A percentile compares a stretch with the other conserved stretches of the same genome.
Conservation (phyloP, 2,329 filamentous ascomycete genomes). For the Zymoseptoria pseudotritici region DNA sequence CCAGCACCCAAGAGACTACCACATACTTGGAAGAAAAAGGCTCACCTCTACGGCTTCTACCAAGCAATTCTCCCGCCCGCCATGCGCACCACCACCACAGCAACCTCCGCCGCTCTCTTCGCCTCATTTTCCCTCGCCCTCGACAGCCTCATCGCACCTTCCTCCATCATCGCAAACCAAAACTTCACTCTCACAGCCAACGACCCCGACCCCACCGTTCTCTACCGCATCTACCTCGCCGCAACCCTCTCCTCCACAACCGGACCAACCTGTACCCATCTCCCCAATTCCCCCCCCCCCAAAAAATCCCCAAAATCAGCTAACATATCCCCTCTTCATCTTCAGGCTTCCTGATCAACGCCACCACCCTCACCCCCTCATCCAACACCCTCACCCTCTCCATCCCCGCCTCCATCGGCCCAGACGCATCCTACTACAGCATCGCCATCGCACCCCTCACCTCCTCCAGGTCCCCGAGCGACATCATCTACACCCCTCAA, state of each 20-base stretch:
- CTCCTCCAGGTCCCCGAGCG: conserved; percentile 12
- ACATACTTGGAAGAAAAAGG: too few species aligned
- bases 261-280: conserved; percentile 25
- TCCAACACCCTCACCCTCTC: conserved; percentile 21
- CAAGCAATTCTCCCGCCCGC: neutral
- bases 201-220: conserved; percentile 6
- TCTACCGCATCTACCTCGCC: conserved; percentile 30
- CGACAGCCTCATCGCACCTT: conserved; percentile 21
- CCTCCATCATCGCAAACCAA: conserved; percentile 17
- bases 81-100: conserved; percentile 6
- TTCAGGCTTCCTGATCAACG: conserved; percentile 30
- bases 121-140: conserved; percentile 14
- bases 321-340: neutral
- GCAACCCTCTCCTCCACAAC: conserved; percentile 27
- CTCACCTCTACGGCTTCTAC: neutral
- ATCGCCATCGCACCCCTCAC: conserved; percentile 25
- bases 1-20: too few species aligned
- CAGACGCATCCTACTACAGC: conserved; percentile 25
- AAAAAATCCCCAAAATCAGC: neutral
- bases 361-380: conserved; percentile 21
- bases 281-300: neutral
- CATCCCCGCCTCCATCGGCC: conserved; percentile 28
- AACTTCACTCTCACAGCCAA: conserved; percentile 29
- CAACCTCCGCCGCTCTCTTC: conserved; percentile 7
- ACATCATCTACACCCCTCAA: conserved; percentile 20